phyloP scores from a whole-genome alignment of 2,329 filamentous ascomycete genomes.

The Ambrosiella xylebori region DNA sequence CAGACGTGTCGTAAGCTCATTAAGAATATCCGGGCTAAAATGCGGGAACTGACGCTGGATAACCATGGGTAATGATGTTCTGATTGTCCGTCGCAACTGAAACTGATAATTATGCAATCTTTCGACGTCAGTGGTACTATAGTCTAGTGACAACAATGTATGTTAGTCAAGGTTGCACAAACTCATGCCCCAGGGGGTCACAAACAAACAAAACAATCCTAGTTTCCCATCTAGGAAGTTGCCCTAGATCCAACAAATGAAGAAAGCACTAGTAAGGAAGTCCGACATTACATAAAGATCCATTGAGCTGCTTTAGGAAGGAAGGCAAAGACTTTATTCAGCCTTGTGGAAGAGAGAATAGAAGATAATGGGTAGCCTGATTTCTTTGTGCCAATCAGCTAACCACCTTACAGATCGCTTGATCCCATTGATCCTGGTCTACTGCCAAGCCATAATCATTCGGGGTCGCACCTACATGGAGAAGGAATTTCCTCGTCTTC shows the following conservation, averaged over 20 bases:
- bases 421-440: background rate
- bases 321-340: background rate
- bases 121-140: conserved; percentile 5
- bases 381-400: background rate
- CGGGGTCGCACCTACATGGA: conserved; percentile 6
- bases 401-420: background rate
- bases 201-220: background rate
- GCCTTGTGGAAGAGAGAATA: background rate
- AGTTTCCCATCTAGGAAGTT: background rate
- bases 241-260: background rate
- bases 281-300: background rate
- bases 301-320: background rate
- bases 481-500: conserved; percentile 7
- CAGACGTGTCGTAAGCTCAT: background rate
- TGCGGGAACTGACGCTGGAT: background rate
- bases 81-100: conserved; percentile 1
- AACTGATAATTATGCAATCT: conserved; percentile 7
- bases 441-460: background rate
- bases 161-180: background rate
- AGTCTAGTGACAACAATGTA: background rate
- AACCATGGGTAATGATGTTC: background rate
- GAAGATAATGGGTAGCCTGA: background rate
- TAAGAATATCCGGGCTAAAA: background rate
- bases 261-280: background rate
- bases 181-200: background rate